These are phyloP conservation scores for Nasturtium officinale DNA, from an alignment of 345 rosid species.

Conservation along the genomic window DNA sequence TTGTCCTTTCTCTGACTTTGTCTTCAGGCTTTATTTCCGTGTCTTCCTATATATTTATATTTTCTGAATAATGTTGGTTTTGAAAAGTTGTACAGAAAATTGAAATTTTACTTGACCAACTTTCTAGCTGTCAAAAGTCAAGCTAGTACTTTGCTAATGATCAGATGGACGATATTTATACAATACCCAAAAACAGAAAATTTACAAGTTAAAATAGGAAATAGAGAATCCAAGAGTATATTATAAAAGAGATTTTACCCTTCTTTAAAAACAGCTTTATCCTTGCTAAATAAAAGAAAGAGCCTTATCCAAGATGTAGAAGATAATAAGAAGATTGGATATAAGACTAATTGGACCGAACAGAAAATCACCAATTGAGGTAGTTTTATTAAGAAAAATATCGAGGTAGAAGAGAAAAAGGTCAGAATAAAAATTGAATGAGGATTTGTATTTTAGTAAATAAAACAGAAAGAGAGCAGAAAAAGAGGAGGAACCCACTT, in stretches of 20 bases:
- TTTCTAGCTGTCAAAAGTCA: constrained; percentile 34
- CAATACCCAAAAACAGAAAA: neutral
- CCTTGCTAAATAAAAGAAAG: constrained; percentile 15
- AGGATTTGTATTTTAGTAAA: constrained; percentile 38
- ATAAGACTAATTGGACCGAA: constrained; percentile 28
- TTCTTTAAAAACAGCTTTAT: constrained; percentile 10
- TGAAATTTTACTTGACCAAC: constrained; percentile 38
- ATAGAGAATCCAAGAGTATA: constrained; percentile 7
- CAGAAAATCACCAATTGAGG: neutral
- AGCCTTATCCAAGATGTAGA: constrained; percentile 3
- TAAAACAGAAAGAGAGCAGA: constrained; percentile 39
- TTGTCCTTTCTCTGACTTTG: constrained; percentile 59
- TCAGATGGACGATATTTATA: neutral
- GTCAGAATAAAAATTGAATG: constrained; percentile 24
- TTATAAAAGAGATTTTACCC: constrained; percentile 13
- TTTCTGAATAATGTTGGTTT: constrained; percentile 21
- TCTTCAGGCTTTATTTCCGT: constrained; percentile 42
- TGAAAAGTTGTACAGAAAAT: constrained; percentile 31
- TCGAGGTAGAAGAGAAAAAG: neutral
- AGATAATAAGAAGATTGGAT: constrained; percentile 13
- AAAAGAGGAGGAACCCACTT: constrained; percentile 71
- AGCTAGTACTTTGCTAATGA: constrained; percentile 7
- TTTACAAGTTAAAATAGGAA: neutral
- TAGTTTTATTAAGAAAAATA: neutral
- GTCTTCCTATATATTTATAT: neutral